Percentiles rank a stretch among this genome's conserved stretches.
Conservation (phyloP, 2,329 filamentous ascomycete species). For the Coleophoma crateriformis region DNA sequence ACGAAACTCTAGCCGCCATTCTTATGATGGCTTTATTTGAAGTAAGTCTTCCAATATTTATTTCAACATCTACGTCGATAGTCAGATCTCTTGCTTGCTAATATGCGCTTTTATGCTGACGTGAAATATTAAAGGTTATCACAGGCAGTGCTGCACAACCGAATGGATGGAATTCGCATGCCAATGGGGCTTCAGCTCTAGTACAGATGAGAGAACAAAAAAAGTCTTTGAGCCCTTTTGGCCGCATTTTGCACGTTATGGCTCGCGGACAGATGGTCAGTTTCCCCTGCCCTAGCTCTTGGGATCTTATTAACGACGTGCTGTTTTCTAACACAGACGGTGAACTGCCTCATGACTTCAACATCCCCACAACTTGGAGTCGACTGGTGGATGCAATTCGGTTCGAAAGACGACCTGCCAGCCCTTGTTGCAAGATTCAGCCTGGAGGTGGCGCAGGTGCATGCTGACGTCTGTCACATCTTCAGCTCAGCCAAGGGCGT, state of each 20-base stretch:
- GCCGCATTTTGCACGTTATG: neutral
- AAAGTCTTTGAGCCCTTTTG: neutral
- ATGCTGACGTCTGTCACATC: neutral
- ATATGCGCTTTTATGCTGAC: neutral
- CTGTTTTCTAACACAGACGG: neutral
- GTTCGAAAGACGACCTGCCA: neutral
- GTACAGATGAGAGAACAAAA: neutral
- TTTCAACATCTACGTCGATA: neutral
- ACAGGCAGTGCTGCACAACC: neutral
- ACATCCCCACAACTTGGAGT: neutral
- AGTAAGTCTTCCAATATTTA: neutral
- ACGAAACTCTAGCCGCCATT: neutral
- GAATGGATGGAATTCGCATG: neutral
- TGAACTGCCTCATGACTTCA: neutral
- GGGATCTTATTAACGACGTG: neutral
- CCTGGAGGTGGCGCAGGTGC: neutral
- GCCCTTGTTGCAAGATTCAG: neutral
- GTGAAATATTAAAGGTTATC: neutral
- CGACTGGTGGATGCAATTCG: neutral
- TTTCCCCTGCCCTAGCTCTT: neutral
- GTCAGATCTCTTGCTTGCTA: neutral
- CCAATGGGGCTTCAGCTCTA: neutral
- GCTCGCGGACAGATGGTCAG: neutral
- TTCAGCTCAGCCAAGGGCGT: neutral
- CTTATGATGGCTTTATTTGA: neutral